phyloP scores from a whole-genome alignment of 495 filamentous ascomycete genomes.

The Coniosporium apollinis region DNA sequence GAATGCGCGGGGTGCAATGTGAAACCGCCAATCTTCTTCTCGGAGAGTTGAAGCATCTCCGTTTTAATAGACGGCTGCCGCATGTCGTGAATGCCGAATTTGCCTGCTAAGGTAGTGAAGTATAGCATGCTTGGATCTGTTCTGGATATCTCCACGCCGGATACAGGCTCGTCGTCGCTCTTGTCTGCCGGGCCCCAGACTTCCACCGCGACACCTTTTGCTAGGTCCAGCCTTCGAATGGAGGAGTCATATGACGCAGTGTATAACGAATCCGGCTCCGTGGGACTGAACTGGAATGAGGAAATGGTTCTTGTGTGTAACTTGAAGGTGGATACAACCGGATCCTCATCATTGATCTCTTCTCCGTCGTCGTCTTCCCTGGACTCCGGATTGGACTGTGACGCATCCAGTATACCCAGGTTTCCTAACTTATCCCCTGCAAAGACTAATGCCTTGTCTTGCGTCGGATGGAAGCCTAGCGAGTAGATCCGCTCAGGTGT shows the following conservation, averaged over 20 bases:
- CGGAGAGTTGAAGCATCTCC: constrained; percentile 59
- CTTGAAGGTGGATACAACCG: constrained; percentile 72
- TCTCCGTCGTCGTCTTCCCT: constrained; percentile 25
- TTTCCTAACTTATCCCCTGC: constrained; percentile 92
- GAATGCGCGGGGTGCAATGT: constrained; percentile 58
- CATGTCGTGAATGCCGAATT: constrained; percentile 62
- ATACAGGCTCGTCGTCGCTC: constrained; percentile 58
- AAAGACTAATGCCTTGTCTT: constrained; percentile 77
- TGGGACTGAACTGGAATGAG: constrained; percentile 57
- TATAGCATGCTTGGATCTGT: constrained; percentile 58
- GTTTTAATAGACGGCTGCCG: constrained; percentile 37
- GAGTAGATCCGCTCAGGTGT: constrained; percentile 80
- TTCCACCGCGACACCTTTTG: constrained; percentile 59
- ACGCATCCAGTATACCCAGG: constrained; percentile 83
- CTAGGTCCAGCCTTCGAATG: constrained; percentile 72
- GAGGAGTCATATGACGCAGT: constrained; percentile 90
- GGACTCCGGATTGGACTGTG: constrained; percentile 40
- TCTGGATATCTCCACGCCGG: constrained; percentile 58
- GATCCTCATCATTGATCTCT: constrained; percentile 48
- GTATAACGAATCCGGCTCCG: constrained; percentile 51
- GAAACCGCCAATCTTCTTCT: constrained; percentile 95
- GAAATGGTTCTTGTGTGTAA: constrained; percentile 80
- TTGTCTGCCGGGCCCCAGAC: constrained; percentile 56
- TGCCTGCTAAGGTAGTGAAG: constrained; percentile 74
- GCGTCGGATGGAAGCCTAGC: constrained; percentile 75